Percentiles rank a stretch among this genome's conserved stretches.
Evolutionary conservation across 257 asterid species (phyloP).

Genomic region (Solanum megistacrolobum): DNA sequence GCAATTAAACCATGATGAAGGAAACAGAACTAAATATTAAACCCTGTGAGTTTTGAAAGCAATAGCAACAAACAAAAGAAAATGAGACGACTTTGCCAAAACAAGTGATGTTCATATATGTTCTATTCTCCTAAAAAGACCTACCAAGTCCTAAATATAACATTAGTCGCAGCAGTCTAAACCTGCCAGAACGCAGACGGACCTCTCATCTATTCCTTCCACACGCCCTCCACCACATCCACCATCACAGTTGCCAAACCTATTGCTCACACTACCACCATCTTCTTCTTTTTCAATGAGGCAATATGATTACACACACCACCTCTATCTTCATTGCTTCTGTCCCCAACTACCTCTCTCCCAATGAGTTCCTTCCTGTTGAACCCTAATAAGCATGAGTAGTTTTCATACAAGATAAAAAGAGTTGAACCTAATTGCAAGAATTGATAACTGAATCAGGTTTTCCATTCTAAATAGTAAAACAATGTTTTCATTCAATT

Average conservation of each 20-base stretch:
- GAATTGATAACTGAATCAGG: neutral
- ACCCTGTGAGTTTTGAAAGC: neutral
- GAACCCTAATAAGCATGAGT: neutral
- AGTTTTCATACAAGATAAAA: neutral
- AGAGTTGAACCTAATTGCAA: neutral
- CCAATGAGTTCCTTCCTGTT: neutral
- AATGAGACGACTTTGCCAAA: neutral
- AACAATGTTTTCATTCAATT: neutral
- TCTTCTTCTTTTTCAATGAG: neutral
- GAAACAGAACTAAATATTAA: neutral
- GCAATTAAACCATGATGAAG: neutral
- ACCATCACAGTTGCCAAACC: neutral
- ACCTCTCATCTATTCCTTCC: neutral
- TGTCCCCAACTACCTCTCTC: neutral
- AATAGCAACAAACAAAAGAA: neutral
- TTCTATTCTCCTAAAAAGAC: neutral
- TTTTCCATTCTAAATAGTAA: neutral
- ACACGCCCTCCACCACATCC: neutral
- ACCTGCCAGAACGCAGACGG: neutral
- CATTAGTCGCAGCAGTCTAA: neutral
- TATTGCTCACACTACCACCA: neutral
- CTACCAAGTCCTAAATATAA: neutral
- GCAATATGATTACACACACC: neutral
- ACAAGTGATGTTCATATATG: neutral
- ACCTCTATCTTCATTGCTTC: neutral